These are phyloP conservation scores for Podospora pseudocomata DNA, from an alignment of 495 filamentous ascomycete genomes.

Conservation along the genomic window DNA sequence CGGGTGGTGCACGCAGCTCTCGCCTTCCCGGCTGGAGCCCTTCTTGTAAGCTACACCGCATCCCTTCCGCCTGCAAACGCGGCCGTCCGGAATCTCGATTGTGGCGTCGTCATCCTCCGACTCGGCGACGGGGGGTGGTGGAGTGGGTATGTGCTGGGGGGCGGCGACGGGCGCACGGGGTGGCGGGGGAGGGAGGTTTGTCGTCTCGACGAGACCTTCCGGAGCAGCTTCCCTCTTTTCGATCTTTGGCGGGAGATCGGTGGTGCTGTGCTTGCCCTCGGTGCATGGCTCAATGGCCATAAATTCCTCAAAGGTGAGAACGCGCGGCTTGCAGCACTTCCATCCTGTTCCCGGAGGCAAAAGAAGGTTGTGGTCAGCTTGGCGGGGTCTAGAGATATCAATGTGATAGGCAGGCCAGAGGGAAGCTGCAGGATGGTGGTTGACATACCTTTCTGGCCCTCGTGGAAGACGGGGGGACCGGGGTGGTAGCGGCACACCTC, in stretches of 20 bases:
- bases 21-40: slow-evolving; percentile 58
- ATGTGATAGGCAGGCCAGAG: background rate
- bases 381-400: slow-evolving; percentile 2
- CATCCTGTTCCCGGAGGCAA: slow-evolving; percentile 60
- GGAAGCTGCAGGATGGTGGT: slow-evolving; percentile 1
- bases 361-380: slow-evolving; percentile 18
- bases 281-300: slow-evolving; percentile 91
- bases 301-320: slow-evolving; percentile 98
- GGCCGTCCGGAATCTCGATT: slow-evolving; percentile 64
- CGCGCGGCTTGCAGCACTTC: slow-evolving; percentile 99
- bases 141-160: slow-evolving; percentile 53
- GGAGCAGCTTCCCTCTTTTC: slow-evolving; percentile 48
- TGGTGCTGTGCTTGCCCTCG: slow-evolving; percentile 84
- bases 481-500: slow-evolving; percentile 92
- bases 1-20: slow-evolving; percentile 81
- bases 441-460: slow-evolving; percentile 91
- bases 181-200: slow-evolving; percentile 44
- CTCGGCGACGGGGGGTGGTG: slow-evolving; percentile 66
- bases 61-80: slow-evolving; percentile 70
- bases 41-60: slow-evolving; percentile 65
- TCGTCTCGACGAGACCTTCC: slow-evolving; percentile 29
- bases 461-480: slow-evolving; percentile 92
- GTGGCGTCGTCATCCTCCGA: slow-evolving; percentile 82
- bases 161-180: slow-evolving; percentile 48
- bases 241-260: slow-evolving; percentile 60